phyloP scores from a whole-genome alignment of 805 yeast genomes.

The Kazachstania bromeliacearum region DNA sequence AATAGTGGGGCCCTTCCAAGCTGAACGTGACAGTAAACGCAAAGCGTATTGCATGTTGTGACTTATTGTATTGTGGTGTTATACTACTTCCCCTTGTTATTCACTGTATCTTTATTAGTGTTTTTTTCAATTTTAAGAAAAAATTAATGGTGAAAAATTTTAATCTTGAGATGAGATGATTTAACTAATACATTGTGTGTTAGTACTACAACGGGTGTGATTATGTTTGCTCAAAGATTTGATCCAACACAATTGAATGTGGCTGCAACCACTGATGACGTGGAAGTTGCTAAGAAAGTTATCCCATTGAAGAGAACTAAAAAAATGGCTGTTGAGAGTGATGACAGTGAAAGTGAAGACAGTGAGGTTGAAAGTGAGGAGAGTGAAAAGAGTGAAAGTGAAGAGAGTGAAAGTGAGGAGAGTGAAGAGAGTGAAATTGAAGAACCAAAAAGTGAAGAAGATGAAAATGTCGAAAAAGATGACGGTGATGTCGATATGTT shows the following conservation, averaged over 20 bases:
- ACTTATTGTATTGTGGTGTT: no score
- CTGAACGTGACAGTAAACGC: conserved; percentile 39
- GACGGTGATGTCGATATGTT: conserved; percentile 6
- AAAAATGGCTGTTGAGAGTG: conserved; percentile 8
- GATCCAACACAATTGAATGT: conserved; percentile 35
- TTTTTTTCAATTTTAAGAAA: no score
- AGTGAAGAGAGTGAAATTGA: conserved; percentile 7
- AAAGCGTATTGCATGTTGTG: no score
- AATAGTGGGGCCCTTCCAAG: conserved; percentile 78
- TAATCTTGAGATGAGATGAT: not conserved
- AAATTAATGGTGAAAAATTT: no score
- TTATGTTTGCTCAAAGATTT: conserved; percentile 61
- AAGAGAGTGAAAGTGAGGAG: conserved; percentile 6
- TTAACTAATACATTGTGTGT: not conserved
- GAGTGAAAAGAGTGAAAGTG: conserved; percentile 10
- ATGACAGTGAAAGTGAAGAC: conserved; percentile 11
- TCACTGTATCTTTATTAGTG: no score
- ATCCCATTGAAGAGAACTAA: conserved; percentile 20
- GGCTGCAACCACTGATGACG: not conserved
- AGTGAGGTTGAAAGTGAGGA: conserved; percentile 9
- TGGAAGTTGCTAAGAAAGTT: conserved; percentile 1
- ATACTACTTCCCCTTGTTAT: no score
- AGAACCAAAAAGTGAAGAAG: not conserved
- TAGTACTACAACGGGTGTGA: not conserved
- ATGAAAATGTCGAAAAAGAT: conserved; percentile 1